These are phyloP conservation scores for Wallacemonas collosoma DNA, from an alignment of 208 protist species.

Conservation along the genomic window DNA sequence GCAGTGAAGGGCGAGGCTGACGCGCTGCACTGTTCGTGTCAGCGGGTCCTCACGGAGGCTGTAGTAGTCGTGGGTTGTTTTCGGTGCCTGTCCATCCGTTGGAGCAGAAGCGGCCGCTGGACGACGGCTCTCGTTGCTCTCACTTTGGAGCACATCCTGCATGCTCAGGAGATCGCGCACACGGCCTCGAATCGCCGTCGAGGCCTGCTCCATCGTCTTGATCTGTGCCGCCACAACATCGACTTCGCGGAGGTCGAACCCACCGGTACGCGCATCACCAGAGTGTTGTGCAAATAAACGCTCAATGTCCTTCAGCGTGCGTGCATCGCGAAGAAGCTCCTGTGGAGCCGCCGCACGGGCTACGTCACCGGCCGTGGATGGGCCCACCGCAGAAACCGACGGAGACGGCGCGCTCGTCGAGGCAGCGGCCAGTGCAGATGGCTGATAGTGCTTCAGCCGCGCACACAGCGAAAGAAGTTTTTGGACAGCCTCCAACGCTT, in stretches of 20 bases:
- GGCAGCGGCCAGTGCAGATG: not conserved
- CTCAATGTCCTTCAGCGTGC: constrained; percentile 67
- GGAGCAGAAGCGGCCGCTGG: no score
- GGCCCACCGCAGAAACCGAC: not conserved
- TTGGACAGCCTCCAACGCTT: constrained; percentile 50
- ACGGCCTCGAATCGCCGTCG: constrained; percentile 46
- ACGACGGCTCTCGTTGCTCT: not conserved
- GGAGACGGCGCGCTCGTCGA: not conserved
- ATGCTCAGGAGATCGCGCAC: constrained; percentile 60
- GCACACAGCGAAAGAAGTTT: constrained; percentile 55
- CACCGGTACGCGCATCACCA: not conserved
- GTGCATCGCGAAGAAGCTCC: constrained; percentile 60
- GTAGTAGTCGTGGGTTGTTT: not conserved
- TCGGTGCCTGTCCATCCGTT: not conserved
- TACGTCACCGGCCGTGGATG: constrained; percentile 1
- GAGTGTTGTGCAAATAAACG: constrained; percentile 39
- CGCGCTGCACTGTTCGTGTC: constrained; percentile 26
- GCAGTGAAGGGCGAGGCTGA: constrained; percentile 67
- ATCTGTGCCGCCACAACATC: constrained; percentile 68
- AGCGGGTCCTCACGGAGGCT: not conserved
- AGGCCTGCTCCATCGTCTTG: constrained; percentile 43
- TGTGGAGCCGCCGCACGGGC: constrained; percentile 4
- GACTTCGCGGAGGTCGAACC: constrained; percentile 36
- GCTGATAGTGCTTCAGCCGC: constrained; percentile 48
- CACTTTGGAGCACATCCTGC: constrained; percentile 24